phyloP scores from a whole-genome alignment of 2,329 filamentous ascomycete species.

The Exophiala phaeomuriformis region DNA sequence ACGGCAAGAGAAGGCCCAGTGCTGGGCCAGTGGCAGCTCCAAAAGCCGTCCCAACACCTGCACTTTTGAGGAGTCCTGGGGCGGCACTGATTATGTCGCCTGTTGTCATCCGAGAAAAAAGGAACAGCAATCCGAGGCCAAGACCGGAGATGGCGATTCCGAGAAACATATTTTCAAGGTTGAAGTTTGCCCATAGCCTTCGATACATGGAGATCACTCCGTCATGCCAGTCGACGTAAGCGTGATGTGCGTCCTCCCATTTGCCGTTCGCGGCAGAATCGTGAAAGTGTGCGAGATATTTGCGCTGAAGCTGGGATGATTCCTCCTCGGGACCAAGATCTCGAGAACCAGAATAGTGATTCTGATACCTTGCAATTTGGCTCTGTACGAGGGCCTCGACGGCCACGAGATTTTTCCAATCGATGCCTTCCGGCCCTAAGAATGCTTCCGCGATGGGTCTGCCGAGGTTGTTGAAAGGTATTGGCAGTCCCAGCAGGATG shows the following conservation, averaged over 20 bases:
- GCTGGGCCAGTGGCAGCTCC: constrained; percentile 35
- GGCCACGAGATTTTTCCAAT: constrained; percentile 68
- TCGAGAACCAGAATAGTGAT: constrained; percentile 57
- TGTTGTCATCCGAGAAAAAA: constrained; percentile 60
- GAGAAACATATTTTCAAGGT: constrained; percentile 74
- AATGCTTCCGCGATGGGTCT: constrained; percentile 93
- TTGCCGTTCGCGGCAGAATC: constrained; percentile 5
- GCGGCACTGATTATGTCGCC: constrained; percentile 50
- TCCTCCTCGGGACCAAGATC: constrained; percentile 17
- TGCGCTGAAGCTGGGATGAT: constrained; percentile 11
- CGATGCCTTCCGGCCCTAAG: constrained; percentile 40
- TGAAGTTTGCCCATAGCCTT: constrained; percentile 83
- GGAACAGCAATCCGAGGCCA: constrained; percentile 60
- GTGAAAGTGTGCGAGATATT: constrained; percentile 26
- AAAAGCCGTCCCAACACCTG: constrained; percentile 42
- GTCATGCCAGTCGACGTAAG: constrained; percentile 66
- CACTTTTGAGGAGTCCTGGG: constrained; percentile 46
- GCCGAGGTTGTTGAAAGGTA: constrained; percentile 93
- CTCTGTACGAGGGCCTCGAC: constrained; percentile 72
- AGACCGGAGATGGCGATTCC: constrained; percentile 65
- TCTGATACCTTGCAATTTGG: constrained; percentile 83
- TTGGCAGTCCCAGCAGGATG: constrained; percentile 78
- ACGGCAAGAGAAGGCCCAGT: constrained; percentile 14
- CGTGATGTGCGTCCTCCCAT: constrained; percentile 43
- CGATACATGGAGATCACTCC: constrained; percentile 75